A percentile compares a stretch with the other conserved stretches of the same genome.
Conservation (phyloP, 2,329 filamentous ascomycete species). For the Colletotrichum melonis region DNA sequence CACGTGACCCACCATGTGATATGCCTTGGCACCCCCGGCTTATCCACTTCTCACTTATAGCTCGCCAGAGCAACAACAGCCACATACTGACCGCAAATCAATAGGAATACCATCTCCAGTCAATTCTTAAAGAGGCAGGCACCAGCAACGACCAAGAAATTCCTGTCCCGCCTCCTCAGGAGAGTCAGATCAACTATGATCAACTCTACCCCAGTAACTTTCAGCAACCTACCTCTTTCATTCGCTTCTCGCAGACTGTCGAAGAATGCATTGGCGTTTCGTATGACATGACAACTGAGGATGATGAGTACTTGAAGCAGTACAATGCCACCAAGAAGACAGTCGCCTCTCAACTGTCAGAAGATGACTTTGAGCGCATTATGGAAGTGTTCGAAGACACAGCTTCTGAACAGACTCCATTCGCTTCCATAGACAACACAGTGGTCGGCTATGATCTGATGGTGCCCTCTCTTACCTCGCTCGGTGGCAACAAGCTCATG, state of each 20-base stretch:
- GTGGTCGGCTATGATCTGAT: conserved; percentile 82
- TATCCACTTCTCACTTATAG: conserved; percentile 18
- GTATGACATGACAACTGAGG: conserved; percentile 95
- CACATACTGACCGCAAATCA: conserved; percentile 44
- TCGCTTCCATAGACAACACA: conserved; percentile 88
- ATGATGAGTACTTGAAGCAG: conserved; percentile 84
- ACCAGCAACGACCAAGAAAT: conserved; percentile 71
- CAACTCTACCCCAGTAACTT: conserved; percentile 84
- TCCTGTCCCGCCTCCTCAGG: conserved; percentile 72
- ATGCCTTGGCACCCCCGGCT: conserved; percentile 29
- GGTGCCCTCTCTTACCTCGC: conserved; percentile 72
- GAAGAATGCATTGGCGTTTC: conserved; percentile 91
- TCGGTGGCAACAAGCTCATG: conserved; percentile 61
- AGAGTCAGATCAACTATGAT: conserved; percentile 84
- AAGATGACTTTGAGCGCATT: conserved; percentile 92
- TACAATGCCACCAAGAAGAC: conserved; percentile 82
- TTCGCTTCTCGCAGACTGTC: conserved; percentile 97
- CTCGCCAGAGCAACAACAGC: not conserved
- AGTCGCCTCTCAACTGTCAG: conserved; percentile 73
- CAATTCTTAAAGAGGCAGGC: conserved; percentile 71
- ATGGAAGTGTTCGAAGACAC: conserved; percentile 97
- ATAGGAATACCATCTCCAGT: conserved; percentile 96
- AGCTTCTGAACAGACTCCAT: conserved; percentile 85
- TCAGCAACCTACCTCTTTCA: conserved; percentile 89
- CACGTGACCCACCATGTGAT: conserved; percentile 64